Conservation (phyloP, 495 filamentous ascomycete species). For the Collariella sp. region DNA sequence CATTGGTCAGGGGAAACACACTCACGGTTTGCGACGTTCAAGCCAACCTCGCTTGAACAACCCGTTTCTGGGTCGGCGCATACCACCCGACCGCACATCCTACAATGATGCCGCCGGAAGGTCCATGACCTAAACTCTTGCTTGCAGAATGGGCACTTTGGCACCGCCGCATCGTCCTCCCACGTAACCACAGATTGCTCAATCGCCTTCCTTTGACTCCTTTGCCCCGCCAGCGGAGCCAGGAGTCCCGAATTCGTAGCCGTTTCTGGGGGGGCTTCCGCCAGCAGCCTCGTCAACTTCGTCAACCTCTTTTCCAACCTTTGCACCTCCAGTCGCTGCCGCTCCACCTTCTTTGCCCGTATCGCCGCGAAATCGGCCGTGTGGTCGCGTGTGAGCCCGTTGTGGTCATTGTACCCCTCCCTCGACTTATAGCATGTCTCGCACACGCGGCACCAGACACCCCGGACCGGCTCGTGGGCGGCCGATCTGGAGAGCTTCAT, state of each 20-base stretch:
- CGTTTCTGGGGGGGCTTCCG: constrained; percentile 56
- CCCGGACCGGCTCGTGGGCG: constrained; percentile 82
- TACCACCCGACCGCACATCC: constrained; percentile 85
- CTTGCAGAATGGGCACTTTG: constrained; percentile 82
- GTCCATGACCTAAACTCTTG: constrained; percentile 88
- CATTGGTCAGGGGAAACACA: background rate
- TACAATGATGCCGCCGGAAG: constrained; percentile 87
- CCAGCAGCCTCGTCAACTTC: constrained; percentile 76
- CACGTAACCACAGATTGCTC: constrained; percentile 91
- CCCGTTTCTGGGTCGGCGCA: constrained; percentile 76
- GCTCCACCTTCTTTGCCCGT: constrained; percentile 70
- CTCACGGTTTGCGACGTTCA: constrained; percentile 65
- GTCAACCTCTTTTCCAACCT: constrained; percentile 86
- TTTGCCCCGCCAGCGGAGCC: constrained; percentile 34
- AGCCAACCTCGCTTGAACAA: constrained; percentile 75
- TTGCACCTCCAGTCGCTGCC: constrained; percentile 74
- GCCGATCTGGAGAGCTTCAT: constrained; percentile 93
- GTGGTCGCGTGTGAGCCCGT: constrained; percentile 60
- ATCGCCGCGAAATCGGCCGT: constrained; percentile 57
- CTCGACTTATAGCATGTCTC: constrained; percentile 97
- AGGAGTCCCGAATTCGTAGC: constrained; percentile 22
- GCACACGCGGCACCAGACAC: constrained; percentile 89
- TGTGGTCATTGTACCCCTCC: constrained; percentile 89
- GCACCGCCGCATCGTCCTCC: constrained; percentile 82
- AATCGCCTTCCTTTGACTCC: constrained; percentile 61